These are phyloP conservation scores for Xylaria longipes DNA, from an alignment of 495 filamentous ascomycete genomes.

Conservation along the genomic window DNA sequence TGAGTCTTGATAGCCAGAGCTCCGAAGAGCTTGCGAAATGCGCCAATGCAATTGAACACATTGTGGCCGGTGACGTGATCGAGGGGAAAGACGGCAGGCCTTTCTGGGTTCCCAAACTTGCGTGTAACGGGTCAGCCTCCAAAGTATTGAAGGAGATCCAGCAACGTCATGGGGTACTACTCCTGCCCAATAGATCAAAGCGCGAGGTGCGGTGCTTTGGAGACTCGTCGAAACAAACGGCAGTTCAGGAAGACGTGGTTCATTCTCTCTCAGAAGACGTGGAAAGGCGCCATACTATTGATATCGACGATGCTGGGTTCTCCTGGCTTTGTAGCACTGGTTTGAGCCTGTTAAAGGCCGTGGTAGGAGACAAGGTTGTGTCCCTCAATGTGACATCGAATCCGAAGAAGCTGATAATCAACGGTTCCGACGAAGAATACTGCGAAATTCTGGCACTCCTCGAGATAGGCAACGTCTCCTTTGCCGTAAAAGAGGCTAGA, in stretches of 20 bases:
- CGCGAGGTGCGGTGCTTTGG: slow-evolving; percentile 9
- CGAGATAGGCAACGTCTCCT: not conserved
- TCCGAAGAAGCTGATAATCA: slow-evolving; percentile 26
- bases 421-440: slow-evolving; percentile 20
- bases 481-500: not conserved
- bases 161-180: not conserved
- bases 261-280: not conserved
- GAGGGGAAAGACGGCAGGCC: not conserved
- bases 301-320: not conserved
- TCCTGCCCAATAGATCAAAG: slow-evolving; percentile 17
- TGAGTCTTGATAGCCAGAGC: slow-evolving; percentile 1
- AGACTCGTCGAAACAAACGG: not conserved
- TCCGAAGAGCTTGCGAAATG: slow-evolving; percentile 7
- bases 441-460: not conserved
- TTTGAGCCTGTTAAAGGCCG: not conserved
- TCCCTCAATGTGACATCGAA: slow-evolving; percentile 30
- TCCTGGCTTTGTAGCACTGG: not conserved
- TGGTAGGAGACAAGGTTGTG: slow-evolving; percentile 6
- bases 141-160: slow-evolving; percentile 12
- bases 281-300: not conserved
- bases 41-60: slow-evolving; percentile 3
- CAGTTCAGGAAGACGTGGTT: slow-evolving; percentile 3
- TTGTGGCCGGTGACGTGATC: slow-evolving; percentile 9
- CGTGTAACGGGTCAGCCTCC: not conserved
- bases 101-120: slow-evolving; percentile 13